These are phyloP conservation scores for Globisporangium irregulare DNA, from an alignment of 352 stramenopile species.

Conservation along the genomic window DNA sequence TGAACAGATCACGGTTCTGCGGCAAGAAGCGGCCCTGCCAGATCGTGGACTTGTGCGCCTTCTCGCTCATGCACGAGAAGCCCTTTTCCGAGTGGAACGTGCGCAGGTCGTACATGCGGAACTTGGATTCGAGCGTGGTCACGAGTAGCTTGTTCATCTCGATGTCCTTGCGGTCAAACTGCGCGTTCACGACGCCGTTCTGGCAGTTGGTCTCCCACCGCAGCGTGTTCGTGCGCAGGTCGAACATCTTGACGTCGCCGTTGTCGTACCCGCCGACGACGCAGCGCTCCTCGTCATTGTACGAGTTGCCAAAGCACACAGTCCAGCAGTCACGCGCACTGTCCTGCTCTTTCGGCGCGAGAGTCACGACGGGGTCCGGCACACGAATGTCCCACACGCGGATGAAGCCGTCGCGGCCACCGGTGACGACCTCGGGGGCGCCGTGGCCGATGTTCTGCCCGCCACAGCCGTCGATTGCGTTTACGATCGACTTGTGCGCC, in stretches of 20 bases:
- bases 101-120: conserved; percentile 93
- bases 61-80: conserved; percentile 91
- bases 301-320: conserved; percentile 95
- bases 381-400: conserved; percentile 95
- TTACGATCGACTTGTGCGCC: conserved; percentile 93
- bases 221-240: conserved; percentile 91
- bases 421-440: conserved; percentile 93
- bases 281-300: conserved; percentile 91
- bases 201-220: conserved; percentile 96
- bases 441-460: conserved; percentile 87
- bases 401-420: conserved; percentile 92
- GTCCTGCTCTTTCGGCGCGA: conserved; percentile 86
- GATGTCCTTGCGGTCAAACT: conserved; percentile 97
- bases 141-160: conserved; percentile 98
- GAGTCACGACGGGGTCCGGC: conserved; percentile 87
- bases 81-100: conserved; percentile 91
- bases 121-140: conserved; percentile 96
- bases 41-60: conserved; percentile 94
- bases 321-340: conserved; percentile 93
- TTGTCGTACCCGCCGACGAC: conserved; percentile 96
- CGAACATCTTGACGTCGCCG: conserved; percentile 97
- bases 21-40: conserved; percentile 94
- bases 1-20: conserved; percentile 96
- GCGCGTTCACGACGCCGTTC: conserved; percentile 94
- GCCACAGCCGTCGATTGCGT: conserved; percentile 94